Percentiles rank a stretch among this genome's conserved stretches.
Conservation (phyloP, 1,139 yeast species). For the Taphrina flavorubra region DNA sequence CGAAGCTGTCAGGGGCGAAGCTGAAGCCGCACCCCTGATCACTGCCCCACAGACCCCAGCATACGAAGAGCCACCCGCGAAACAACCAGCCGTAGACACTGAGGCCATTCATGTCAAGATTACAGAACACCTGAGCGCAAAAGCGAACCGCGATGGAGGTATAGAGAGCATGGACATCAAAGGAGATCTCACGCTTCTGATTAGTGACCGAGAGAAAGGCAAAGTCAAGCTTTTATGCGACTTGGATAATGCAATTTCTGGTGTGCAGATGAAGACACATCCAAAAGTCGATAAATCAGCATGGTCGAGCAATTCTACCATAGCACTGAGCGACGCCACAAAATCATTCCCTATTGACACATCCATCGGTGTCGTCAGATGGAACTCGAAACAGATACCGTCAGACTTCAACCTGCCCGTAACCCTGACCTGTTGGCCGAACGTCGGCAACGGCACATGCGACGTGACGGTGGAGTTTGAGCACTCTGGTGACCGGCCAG, state of each 20-base stretch:
- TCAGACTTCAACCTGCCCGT: conserved; percentile 64
- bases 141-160: conserved; percentile 83
- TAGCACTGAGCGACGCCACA: conserved; percentile 75
- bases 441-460: conserved; percentile 55
- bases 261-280: conserved; percentile 85
- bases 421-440: conserved; percentile 83
- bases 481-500: conserved; percentile 58
- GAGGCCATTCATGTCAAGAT: conserved; percentile 80
- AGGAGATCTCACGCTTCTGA: conserved; percentile 88
- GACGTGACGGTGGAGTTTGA: conserved; percentile 86
- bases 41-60: conserved; percentile 48
- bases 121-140: conserved; percentile 78
- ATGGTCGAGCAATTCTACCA: conserved; percentile 63
- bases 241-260: conserved; percentile 57
- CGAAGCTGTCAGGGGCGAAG: conserved; percentile 55
- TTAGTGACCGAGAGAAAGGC: conserved; percentile 73
- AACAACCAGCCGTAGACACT: conserved; percentile 56
- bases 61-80: conserved; percentile 47
- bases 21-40: conserved; percentile 51
- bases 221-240: conserved; percentile 64
- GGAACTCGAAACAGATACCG: conserved; percentile 68
- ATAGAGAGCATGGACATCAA: conserved; percentile 76
- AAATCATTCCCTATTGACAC: conserved; percentile 93
- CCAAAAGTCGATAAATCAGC: conserved; percentile 87
- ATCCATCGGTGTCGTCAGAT: conserved; percentile 86